Conservation (phyloP, 106 monocot genomes). For the Platanthera guangdongensis region DNA sequence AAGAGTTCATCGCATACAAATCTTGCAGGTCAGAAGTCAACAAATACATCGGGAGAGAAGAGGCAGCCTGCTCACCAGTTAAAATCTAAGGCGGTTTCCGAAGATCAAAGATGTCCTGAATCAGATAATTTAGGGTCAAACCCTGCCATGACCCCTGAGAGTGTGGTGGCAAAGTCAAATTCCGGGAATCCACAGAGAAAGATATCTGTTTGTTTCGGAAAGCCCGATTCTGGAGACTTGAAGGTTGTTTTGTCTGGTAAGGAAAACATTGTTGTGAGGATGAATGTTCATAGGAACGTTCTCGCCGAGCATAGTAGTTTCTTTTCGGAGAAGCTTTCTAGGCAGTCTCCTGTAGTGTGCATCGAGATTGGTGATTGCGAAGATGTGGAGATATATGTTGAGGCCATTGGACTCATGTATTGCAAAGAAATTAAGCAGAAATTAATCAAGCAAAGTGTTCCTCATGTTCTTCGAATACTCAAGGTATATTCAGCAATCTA, state of each 20-base stretch:
- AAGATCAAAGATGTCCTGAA: constrained; percentile 38
- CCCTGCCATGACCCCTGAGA: constrained; percentile 27
- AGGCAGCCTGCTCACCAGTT: constrained; percentile 22
- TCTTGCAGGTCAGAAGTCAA: constrained; percentile 33
- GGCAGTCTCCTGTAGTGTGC: constrained; percentile 40
- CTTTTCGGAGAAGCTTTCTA: constrained; percentile 60
- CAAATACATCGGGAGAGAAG: constrained; percentile 35
- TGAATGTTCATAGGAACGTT: constrained; percentile 76
- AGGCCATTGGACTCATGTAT: constrained; percentile 94
- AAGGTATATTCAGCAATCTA: constrained; percentile 43
- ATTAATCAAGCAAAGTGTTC: constrained; percentile 82
- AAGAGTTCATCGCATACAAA: constrained; percentile 39
- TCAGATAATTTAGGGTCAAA: constrained; percentile 21
- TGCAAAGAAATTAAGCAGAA: constrained; percentile 79
- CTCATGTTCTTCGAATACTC: constrained; percentile 78
- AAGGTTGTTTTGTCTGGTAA: constrained; percentile 80
- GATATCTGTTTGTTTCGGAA: constrained; percentile 87
- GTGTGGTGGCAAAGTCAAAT: constrained; percentile 19
- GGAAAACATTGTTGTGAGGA: constrained; percentile 76
- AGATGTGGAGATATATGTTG: constrained; percentile 97
- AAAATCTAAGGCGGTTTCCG: constrained; percentile 34
- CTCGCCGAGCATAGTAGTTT: constrained; percentile 67
- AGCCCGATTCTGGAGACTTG: constrained; percentile 73
- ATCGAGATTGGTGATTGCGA: constrained; percentile 81
- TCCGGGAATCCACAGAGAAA: constrained; percentile 45